Conservation (phyloP, 495 filamentous ascomycete genomes). For the Trichocladium uniseriatum region DNA sequence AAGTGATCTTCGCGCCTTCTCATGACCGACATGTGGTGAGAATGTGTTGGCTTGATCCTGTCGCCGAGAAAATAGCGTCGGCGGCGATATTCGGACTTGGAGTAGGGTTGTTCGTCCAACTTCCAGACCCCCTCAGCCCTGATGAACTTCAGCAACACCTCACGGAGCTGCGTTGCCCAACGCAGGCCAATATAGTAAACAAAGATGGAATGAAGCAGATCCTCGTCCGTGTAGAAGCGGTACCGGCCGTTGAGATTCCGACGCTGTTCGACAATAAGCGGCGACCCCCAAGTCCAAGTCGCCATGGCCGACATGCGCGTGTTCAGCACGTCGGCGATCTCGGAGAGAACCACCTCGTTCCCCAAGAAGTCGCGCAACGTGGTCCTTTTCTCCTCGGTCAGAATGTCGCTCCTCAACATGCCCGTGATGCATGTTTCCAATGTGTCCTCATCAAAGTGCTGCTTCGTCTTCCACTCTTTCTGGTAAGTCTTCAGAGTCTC, state of each 20-base stretch:
- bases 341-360: constrained; percentile 46
- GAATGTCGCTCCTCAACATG: constrained; percentile 46
- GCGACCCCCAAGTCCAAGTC: constrained; percentile 49
- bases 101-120: constrained; percentile 13
- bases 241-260: constrained; percentile 61
- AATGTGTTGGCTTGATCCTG: neutral
- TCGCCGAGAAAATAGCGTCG: constrained; percentile 16
- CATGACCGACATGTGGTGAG: constrained; percentile 1
- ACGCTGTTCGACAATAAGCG: constrained; percentile 27
- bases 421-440: constrained; percentile 35
- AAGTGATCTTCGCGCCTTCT: constrained; percentile 5
- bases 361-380: constrained; percentile 50
- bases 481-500: constrained; percentile 5
- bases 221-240: constrained; percentile 59
- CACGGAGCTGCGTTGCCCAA: constrained; percentile 13
- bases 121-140: constrained; percentile 35
- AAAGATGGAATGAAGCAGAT: constrained; percentile 54
- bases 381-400: constrained; percentile 50
- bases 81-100: constrained; percentile 15
- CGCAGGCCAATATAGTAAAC: constrained; percentile 51
- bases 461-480: constrained; percentile 6
- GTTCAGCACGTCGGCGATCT: constrained; percentile 62
- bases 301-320: constrained; percentile 51
- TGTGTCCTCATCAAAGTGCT: constrained; percentile 15
- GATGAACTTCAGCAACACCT: constrained; percentile 36